These are phyloP conservation scores for Coccinonectria pachysandricola DNA, from an alignment of 2,329 filamentous ascomycete species.

Conservation along the genomic window DNA sequence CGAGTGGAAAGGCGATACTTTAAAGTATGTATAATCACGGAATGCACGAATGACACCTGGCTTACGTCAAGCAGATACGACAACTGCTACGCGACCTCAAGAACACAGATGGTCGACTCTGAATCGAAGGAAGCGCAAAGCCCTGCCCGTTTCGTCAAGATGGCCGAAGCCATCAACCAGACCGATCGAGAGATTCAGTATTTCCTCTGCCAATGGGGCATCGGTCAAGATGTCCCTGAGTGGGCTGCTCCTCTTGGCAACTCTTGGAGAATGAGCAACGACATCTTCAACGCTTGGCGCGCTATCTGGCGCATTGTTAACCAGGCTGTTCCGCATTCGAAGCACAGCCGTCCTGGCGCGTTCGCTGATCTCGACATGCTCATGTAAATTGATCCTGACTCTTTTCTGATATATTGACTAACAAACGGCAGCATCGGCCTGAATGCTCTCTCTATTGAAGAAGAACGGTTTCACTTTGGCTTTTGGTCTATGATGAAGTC, in stretches of 20 bases:
- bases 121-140: conserved; percentile 28
- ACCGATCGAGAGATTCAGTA: conserved; percentile 34
- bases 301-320: conserved; percentile 42
- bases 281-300: conserved; percentile 41
- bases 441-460: conserved; percentile 30
- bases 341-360: conserved; percentile 33
- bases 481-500: conserved; percentile 44
- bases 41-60: accelerated
- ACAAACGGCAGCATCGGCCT: conserved; percentile 31
- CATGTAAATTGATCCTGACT: conserved; percentile 22
- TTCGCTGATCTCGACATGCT: conserved; percentile 45
- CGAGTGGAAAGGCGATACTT: conserved; percentile 34
- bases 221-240: conserved; percentile 34
- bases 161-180: conserved; percentile 31
- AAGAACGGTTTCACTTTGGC: conserved; percentile 42
- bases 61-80: conserved; percentile 28
- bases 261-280: conserved; percentile 42
- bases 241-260: conserved; percentile 37
- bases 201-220: conserved; percentile 43
- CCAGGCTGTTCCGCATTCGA: conserved; percentile 36
- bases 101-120: conserved; percentile 31
- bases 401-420: accelerated
- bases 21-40: conserved; percentile 43
- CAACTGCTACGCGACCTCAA: conserved; percentile 37
- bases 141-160: conserved; percentile 32